Base-by-base conservation (phyloP, 768 basidiomycete species). In the Psilocybe cyanescens region DNA sequence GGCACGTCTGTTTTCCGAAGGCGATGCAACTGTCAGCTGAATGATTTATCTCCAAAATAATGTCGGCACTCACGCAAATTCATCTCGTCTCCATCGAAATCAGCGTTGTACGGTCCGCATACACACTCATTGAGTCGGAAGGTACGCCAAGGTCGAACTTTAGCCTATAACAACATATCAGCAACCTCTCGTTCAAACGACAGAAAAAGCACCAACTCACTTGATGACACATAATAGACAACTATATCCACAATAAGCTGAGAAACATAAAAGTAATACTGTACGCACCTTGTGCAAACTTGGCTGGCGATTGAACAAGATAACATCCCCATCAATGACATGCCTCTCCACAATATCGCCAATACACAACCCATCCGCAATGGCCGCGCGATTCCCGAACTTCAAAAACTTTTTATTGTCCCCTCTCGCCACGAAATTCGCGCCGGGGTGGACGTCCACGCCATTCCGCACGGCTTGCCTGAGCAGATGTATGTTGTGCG, bases 31-130 rank as follows among this genome's bases (percentile, higher is more conserved):
- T 14, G 39, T 16, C 33, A 19, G 7, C 51, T 14, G 39, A 31
- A 24, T 16, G 55, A 29, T 30, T 57, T 44, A 2, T 17, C 8
- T 24, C 24, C 12, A 3, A 19, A 28, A 33, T 49, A 31, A 7
- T 14, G 5, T 16, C n/a, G 14, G 7, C 4, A 72, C 93, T 69
- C 70, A 96, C 97, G 97, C 69, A 99, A 79, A 76, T 99, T 99
- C 97, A 99, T 99, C 74, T 99, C 97, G 72, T 99, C 97, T 63
- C 97, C 97, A 72, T 99, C 97, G 66, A 99, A 99, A 81, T 99
- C 97, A 52, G 97, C 97, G 71, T 98, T 98, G 77, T 98, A 99
- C 7, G 97, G 97, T 50, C 94, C 95, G 76, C 97, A 99, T 8
- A 98, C 97, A 86, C 97, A 99, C 73, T 99, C 97, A 71, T 99